Evolutionary conservation across 129 eudicot species (phyloP), one percentile per base, ranked within the genome.

Genomic region (Centrapalus pauciflorus): DNA sequence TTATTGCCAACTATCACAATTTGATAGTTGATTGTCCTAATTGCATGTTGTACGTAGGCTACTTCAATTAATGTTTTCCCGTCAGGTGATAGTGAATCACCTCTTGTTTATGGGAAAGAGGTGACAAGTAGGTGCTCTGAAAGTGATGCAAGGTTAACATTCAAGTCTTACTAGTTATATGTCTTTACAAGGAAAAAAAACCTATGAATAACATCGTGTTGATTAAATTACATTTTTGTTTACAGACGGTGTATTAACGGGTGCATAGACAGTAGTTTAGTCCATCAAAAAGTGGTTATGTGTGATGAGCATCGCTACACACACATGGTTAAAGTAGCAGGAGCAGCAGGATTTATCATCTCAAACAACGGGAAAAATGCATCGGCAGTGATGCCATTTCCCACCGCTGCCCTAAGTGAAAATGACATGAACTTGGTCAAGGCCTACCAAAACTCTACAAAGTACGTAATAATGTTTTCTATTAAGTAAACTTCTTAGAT

Each of bases 1-100:
- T n/a, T n/a, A n/a, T n/a, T n/a, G n/a, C n/a, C n/a, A n/a, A n/a
- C n/a, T n/a, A n/a, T n/a, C n/a, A n/a, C n/a, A n/a, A n/a, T n/a
- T n/a, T n/a, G n/a, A n/a, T n/a, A n/a, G n/a, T n/a, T n/a, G n/a
- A n/a, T n/a, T n/a, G n/a, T n/a, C 12, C 29, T 50, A 19, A 30
- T 49, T 9, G 5, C 0, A 11, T 30, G 32, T n/a, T 28, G 49
- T 77, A 83, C 84, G 80, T 77, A 83, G 88, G 80, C 84, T 0
- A 61, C 50, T 9, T 60, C 80, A 0, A 29, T 83, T 5, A 83
- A 76, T 13, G 58, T 74, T 7, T 67, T 79, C 67, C 62, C 33
- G 0, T 46, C 74, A 54, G 70, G 54, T 19, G 60, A 66, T 1
- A 23, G 25, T 12, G 51, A 25, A 17, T 35, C 52, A 8, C 78